phyloP scores from a whole-genome alignment of 495 filamentous ascomycete genomes.

The Aeminium ludgeri region DNA sequence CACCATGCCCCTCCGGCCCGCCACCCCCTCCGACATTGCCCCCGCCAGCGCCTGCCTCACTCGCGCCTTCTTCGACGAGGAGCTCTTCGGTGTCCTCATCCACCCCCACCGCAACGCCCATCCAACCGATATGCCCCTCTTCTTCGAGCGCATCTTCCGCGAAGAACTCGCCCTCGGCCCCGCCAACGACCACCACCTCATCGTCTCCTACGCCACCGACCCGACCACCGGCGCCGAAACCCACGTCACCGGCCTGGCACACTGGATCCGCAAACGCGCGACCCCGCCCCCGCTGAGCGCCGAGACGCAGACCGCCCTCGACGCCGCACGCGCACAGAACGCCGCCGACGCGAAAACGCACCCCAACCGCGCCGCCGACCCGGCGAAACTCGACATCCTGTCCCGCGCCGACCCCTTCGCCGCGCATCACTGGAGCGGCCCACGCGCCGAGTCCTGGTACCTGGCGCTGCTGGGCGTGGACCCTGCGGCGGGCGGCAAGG shows the following conservation, averaged over 20 bases:
- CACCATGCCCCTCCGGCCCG: background rate
- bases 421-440: slow-evolving; percentile 2
- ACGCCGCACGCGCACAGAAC: background rate
- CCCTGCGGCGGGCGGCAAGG: background rate
- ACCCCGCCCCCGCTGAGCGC: background rate
- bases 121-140: slow-evolving; percentile 11
- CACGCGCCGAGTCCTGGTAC: slow-evolving; percentile 1
- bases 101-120: slow-evolving; percentile 11
- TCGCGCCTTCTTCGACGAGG: slow-evolving; percentile 11
- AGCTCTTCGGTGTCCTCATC: slow-evolving; percentile 16
- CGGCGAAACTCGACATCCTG: background rate
- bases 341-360: background rate
- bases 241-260: slow-evolving; percentile 4
- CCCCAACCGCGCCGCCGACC: slow-evolving; percentile 4
- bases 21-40: background rate
- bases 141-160: slow-evolving; percentile 6
- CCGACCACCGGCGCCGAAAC: slow-evolving; percentile 1
- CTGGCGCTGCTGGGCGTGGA: background rate
- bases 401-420: background rate
- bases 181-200: slow-evolving; percentile 5
- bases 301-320: background rate
- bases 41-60: background rate
- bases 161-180: background rate
- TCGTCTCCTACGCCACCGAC: slow-evolving; percentile 1
- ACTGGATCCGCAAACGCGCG: slow-evolving; percentile 3